Evolutionary conservation across 2,329 filamentous ascomycete genomes (phyloP).

Genomic region (Colletotrichum somersetense): DNA sequence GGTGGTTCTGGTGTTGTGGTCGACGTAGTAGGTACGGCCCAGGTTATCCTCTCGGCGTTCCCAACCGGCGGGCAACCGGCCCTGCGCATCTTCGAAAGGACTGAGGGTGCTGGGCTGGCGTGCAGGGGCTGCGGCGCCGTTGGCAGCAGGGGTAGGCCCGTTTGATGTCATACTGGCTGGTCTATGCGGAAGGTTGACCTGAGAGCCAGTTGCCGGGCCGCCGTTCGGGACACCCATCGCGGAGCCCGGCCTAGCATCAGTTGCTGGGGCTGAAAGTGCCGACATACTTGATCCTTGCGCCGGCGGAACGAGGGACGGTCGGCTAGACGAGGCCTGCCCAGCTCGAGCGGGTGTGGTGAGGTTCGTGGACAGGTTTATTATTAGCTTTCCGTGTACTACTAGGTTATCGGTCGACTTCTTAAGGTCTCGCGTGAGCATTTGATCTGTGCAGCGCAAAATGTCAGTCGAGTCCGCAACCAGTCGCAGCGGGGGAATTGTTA

Average conservation of each 20-base stretch:
- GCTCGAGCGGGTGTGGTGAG: constrained; percentile 76
- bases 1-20: constrained; percentile 96
- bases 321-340: constrained; percentile 57
- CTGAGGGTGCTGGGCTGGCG: constrained; percentile 70
- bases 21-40: constrained; percentile 96
- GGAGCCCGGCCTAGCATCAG: constrained; percentile 65
- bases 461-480: constrained; percentile 43
- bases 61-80: constrained; percentile 92
- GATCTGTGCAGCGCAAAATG: constrained; percentile 73
- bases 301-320: constrained; percentile 59
- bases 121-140: constrained; percentile 48
- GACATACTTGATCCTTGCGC: constrained; percentile 59
- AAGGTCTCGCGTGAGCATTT: constrained; percentile 97
- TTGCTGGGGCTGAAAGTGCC: constrained; percentile 57
- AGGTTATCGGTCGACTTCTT: constrained; percentile 99
- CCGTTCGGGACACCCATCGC: constrained; percentile 65
- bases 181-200: constrained; percentile 58
- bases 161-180: constrained; percentile 60
- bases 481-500: constrained; percentile 60
- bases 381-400: constrained; percentile 96
- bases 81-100: constrained; percentile 96
- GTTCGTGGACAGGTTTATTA: constrained; percentile 96
- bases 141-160: constrained; percentile 48
- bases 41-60: constrained; percentile 95
- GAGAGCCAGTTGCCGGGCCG: constrained; percentile 54